phyloP scores from a whole-genome alignment of 768 basidiomycete species.

The Mycena haematopus region DNA sequence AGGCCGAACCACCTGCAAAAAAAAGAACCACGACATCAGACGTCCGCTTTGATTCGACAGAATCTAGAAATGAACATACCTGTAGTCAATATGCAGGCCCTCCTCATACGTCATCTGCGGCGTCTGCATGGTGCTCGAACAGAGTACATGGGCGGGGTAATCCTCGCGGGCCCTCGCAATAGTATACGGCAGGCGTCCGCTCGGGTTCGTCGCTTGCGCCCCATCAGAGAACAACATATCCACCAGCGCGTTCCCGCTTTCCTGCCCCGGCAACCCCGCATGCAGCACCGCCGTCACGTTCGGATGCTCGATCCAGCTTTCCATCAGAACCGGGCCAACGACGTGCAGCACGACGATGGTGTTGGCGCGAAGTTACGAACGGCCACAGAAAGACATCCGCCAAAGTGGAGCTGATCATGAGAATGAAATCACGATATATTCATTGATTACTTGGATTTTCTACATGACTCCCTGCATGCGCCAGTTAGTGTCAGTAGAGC shows the following conservation, averaged over 20 bases:
- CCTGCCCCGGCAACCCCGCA: not conserved
- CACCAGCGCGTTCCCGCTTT: not conserved
- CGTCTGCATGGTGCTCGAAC: not conserved
- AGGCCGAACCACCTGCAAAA: conserved; percentile 40
- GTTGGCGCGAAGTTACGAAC: no score
- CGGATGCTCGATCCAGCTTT: not conserved
- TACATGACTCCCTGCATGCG: no score
- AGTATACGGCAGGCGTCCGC: not conserved
- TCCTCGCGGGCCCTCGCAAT: not conserved
- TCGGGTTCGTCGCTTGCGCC: not conserved
- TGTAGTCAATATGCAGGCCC: not conserved
- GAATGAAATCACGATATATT: no score
- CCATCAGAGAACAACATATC: not conserved
- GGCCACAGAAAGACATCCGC: no score
- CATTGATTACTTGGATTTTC: no score
- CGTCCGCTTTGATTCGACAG: no score
- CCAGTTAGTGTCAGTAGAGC: no score
- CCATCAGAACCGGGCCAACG: not conserved
- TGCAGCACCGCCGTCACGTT: not conserved
- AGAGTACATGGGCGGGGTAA: not conserved
- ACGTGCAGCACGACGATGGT: not conserved
- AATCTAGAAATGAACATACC: not conserved
- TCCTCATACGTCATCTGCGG: not conserved
- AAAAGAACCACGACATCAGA: not conserved
- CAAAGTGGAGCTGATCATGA: no score